These are phyloP conservation scores for Macaranga tanarius DNA, from an alignment of 441 rosid genomes.

Conservation along the genomic window DNA sequence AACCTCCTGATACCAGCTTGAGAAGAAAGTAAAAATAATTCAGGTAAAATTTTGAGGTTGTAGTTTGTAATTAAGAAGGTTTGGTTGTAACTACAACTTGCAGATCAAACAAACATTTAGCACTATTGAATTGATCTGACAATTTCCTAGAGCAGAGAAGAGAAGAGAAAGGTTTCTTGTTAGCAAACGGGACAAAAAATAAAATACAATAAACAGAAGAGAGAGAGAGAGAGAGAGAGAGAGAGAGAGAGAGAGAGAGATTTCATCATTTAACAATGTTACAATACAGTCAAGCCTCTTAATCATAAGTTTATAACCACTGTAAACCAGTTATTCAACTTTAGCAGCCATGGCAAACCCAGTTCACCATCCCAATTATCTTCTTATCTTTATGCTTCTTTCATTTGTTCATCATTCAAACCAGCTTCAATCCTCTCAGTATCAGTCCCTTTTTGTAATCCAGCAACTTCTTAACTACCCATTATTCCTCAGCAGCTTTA, in stretches of 20 bases:
- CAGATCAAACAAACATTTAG: too few species aligned
- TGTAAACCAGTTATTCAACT: background rate
- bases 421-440: constrained; percentile 42
- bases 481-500: constrained; percentile 27
- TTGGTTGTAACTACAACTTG: too few species aligned
- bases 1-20: too few species aligned
- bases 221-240: background rate
- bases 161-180: too few species aligned
- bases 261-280: background rate
- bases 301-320: background rate
- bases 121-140: too few species aligned
- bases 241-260: background rate
- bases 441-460: constrained; percentile 36
- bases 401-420: constrained; percentile 26
- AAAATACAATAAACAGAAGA: too few species aligned
- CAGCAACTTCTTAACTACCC: constrained; percentile 47
- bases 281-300: background rate
- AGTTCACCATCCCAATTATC: constrained; percentile 15
- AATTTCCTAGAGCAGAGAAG: too few species aligned
- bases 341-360: constrained; percentile 30
- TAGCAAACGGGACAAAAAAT: too few species aligned
- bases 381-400: constrained; percentile 21
- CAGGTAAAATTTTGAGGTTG: too few species aligned
- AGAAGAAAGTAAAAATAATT: too few species aligned
- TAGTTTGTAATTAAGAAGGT: too few species aligned